A percentile compares a stretch with the other conserved stretches of the same genome.
These are phyloP conservation scores for Coemansia sp. DNA, from an alignment of 192 early-diverging fungal species.

Conservation along the genomic window DNA sequence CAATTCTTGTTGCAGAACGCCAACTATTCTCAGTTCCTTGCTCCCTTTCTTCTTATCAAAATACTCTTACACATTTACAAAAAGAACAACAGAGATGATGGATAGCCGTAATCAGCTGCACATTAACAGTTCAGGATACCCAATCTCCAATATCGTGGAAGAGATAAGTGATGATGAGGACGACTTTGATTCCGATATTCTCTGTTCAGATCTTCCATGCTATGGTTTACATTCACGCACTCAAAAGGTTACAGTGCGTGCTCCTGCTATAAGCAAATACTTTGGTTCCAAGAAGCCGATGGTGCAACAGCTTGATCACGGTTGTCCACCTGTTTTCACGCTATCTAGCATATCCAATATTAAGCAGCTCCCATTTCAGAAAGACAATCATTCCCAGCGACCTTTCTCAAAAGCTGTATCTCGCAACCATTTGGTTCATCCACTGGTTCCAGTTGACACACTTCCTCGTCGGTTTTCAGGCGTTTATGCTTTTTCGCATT, in stretches of 20 bases:
- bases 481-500: slow-evolving; percentile 26
- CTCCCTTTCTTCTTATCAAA: neutral
- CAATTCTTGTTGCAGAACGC: too few relatives aligned
- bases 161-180: neutral
- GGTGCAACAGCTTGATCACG: neutral
- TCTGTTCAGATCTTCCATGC: neutral
- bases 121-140: neutral
- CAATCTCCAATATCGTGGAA: neutral
- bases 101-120: neutral
- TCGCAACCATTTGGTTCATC: neutral
- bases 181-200: neutral
- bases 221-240: neutral
- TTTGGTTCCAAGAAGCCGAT: slow-evolving; percentile 9
- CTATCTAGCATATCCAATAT: neutral
- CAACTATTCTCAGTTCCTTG: neutral
- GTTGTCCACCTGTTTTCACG: neutral
- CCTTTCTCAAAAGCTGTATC: neutral
- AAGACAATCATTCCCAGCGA: neutral
- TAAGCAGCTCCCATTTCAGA: neutral
- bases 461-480: slow-evolving; percentile 15
- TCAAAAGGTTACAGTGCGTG: neutral
- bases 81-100: neutral
- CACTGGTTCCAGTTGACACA: slow-evolving; percentile 7
- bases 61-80: neutral
- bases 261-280: slow-evolving; percentile 4